These are phyloP conservation scores for Dillenia turbinata DNA, from an alignment of 164 flowering plant species.

Conservation along the genomic window DNA sequence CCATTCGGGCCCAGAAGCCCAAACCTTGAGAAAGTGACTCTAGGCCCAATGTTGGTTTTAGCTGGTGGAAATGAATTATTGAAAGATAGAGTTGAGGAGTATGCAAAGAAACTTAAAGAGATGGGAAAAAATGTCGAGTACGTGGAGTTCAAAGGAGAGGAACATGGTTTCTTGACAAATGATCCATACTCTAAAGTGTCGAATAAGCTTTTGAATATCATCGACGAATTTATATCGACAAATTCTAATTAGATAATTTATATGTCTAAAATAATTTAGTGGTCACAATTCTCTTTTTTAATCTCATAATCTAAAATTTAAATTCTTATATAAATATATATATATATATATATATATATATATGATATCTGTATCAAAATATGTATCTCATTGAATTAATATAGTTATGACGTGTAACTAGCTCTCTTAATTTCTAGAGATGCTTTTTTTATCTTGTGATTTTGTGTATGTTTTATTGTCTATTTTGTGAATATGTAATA, in stretches of 20 bases:
- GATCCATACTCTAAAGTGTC: slow-evolving; percentile 24
- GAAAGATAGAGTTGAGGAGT: slow-evolving; percentile 42
- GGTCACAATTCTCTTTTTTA: too few relatives aligned
- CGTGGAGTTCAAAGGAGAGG: slow-evolving; percentile 32
- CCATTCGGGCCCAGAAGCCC: slow-evolving; percentile 53
- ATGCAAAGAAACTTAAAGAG: slow-evolving; percentile 34
- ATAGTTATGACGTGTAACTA: too few relatives aligned
- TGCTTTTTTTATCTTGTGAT: too few relatives aligned
- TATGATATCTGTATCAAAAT: too few relatives aligned
- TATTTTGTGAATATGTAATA: too few relatives aligned
- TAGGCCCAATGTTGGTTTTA: slow-evolving; percentile 43
- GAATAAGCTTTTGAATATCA: slow-evolving; percentile 13
- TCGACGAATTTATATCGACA: slow-evolving; percentile 24
- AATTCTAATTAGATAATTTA: neutral
- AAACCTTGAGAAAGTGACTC: slow-evolving; percentile 16
- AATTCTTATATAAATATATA: too few relatives aligned
- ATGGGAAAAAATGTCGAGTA: slow-evolving; percentile 38
- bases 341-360: too few relatives aligned
- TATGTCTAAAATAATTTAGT: too few relatives aligned
- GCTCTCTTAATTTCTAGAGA: too few relatives aligned
- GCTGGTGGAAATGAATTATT: slow-evolving; percentile 43
- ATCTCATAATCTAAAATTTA: too few relatives aligned
- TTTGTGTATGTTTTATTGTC: too few relatives aligned
- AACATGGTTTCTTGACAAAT: slow-evolving; percentile 48
- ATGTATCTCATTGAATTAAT: too few relatives aligned